These are phyloP conservation scores for Podospora pseudoanserina DNA, from an alignment of 495 filamentous ascomycete species.

Conservation along the genomic window DNA sequence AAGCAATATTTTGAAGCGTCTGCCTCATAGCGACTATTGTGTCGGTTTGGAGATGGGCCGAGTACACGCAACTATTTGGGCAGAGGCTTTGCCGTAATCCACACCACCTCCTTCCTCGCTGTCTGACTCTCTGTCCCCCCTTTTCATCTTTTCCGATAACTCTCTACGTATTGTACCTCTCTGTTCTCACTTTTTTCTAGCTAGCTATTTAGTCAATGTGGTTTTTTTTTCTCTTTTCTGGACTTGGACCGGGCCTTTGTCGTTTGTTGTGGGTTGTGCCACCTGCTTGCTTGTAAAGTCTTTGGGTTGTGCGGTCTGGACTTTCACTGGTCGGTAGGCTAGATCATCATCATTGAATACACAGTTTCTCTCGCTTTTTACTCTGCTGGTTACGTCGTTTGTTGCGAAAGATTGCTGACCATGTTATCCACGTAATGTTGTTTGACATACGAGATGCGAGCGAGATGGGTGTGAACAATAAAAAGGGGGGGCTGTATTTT, in stretches of 20 bases:
- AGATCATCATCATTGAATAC: conserved; percentile 2
- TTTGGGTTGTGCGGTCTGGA: conserved; percentile 2
- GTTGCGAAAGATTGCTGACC: not conserved
- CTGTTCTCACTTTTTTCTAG: conserved; percentile 17
- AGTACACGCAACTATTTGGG: not conserved
- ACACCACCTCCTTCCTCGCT: conserved; percentile 4
- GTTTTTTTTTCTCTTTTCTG: conserved; percentile 9
- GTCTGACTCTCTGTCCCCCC: conserved; percentile 16
- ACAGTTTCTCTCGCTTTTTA: not conserved
- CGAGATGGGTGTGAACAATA: not conserved
- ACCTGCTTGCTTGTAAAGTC: not conserved
- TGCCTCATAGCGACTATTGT: not conserved
- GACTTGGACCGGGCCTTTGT: conserved; percentile 13
- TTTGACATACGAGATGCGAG: not conserved
- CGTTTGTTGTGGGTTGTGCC: not conserved
- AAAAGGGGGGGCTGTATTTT: not conserved
- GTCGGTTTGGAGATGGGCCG: conserved; percentile 10
- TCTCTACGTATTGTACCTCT: conserved; percentile 18
- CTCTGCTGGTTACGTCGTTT: not conserved
- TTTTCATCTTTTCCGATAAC: conserved; percentile 20
- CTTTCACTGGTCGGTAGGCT: conserved; percentile 5
- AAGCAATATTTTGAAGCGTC: conserved; percentile 2
- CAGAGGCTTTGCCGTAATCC: conserved; percentile 10
- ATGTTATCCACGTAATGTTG: not conserved
- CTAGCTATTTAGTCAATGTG: conserved; percentile 24